Percentiles rank a stretch among this genome's conserved stretches.
These are phyloP conservation scores for Aspergillus intermedius DNA, from an alignment of 2,329 filamentous ascomycete species.

Conservation along the genomic window DNA sequence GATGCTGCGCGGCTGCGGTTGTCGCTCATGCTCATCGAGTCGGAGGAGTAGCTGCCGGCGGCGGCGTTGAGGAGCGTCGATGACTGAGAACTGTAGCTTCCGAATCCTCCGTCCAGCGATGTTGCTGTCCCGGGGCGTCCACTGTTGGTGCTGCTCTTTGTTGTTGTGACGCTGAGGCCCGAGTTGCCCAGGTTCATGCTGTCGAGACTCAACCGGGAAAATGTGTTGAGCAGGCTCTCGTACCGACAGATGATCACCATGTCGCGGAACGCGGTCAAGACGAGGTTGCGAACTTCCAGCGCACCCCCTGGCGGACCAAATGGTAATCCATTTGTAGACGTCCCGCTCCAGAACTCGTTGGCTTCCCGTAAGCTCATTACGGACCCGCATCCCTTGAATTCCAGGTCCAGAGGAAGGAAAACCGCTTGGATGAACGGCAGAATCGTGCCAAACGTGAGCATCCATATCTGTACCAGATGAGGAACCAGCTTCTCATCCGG, in stretches of 20 bases:
- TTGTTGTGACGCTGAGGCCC: slow-evolving; percentile 29
- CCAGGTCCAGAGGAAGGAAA: slow-evolving; percentile 85
- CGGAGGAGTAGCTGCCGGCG: slow-evolving; percentile 48
- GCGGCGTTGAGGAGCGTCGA: slow-evolving; percentile 71
- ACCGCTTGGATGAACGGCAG: slow-evolving; percentile 93
- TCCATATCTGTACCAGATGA: slow-evolving; percentile 86
- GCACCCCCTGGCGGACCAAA: slow-evolving; percentile 44
- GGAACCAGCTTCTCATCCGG: slow-evolving; percentile 86
- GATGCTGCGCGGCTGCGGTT: slow-evolving; percentile 74
- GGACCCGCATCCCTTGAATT: slow-evolving; percentile 77
- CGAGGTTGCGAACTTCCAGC: slow-evolving; percentile 81
- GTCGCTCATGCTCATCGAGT: slow-evolving; percentile 37
- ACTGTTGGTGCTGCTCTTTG: slow-evolving; percentile 40
- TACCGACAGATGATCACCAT: slow-evolving; percentile 81
- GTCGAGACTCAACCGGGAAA: slow-evolving; percentile 81
- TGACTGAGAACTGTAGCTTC: slow-evolving; percentile 71
- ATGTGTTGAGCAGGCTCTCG: slow-evolving; percentile 80
- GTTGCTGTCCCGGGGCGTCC: slow-evolving; percentile 65
- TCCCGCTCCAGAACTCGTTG: slow-evolving; percentile 81
- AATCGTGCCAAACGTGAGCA: slow-evolving; percentile 83
- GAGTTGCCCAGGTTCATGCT: slow-evolving; percentile 55
- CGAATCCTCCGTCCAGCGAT: slow-evolving; percentile 66
- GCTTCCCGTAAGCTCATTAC: slow-evolving; percentile 74
- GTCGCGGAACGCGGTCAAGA: slow-evolving; percentile 82
- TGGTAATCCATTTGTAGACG: slow-evolving; percentile 46